A percentile compares a stretch with the other conserved stretches of the same genome.
These are phyloP conservation scores for Kazachstania sp. DNA, from an alignment of 1,139 yeast genomes.

Conservation along the genomic window DNA sequence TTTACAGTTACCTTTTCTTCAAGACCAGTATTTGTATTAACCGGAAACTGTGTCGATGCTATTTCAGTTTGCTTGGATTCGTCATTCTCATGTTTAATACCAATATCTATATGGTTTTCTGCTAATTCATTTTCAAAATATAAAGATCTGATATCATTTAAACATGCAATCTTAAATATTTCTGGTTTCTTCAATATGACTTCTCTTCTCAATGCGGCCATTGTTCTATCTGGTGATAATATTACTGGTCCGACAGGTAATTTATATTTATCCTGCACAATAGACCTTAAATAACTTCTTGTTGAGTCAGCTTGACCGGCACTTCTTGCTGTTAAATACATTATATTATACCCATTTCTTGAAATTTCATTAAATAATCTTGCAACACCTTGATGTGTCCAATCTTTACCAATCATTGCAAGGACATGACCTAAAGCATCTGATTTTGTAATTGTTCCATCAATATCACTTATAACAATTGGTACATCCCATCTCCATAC, in stretches of 20 bases:
- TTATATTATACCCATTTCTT: slow-evolving; percentile 82
- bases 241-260: slow-evolving; percentile 93
- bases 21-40: neutral
- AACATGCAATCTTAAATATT: slow-evolving; percentile 95
- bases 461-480: slow-evolving; percentile 93
- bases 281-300: slow-evolving; percentile 69
- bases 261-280: slow-evolving; percentile 63
- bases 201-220: slow-evolving; percentile 89
- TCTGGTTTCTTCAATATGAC: slow-evolving; percentile 93
- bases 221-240: slow-evolving; percentile 89
- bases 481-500: slow-evolving; percentile 84
- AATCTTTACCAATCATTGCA: slow-evolving; percentile 89
- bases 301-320: slow-evolving; percentile 96
- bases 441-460: slow-evolving; percentile 95
- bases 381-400: slow-evolving; percentile 98
- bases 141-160: slow-evolving; percentile 72
- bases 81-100: neutral
- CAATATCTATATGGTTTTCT: neutral
- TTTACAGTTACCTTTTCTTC: slow-evolving; percentile 4
- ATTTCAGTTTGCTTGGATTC: slow-evolving; percentile 4
- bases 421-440: slow-evolving; percentile 96
- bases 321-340: slow-evolving; percentile 89
- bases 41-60: neutral
- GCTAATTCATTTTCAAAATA: slow-evolving; percentile 31
- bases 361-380: slow-evolving; percentile 77